A percentile compares a stretch with the other conserved stretches of the same genome.
These are phyloP conservation scores for Crithidia bombi DNA, from an alignment of 208 protist genomes.

Conservation along the genomic window DNA sequence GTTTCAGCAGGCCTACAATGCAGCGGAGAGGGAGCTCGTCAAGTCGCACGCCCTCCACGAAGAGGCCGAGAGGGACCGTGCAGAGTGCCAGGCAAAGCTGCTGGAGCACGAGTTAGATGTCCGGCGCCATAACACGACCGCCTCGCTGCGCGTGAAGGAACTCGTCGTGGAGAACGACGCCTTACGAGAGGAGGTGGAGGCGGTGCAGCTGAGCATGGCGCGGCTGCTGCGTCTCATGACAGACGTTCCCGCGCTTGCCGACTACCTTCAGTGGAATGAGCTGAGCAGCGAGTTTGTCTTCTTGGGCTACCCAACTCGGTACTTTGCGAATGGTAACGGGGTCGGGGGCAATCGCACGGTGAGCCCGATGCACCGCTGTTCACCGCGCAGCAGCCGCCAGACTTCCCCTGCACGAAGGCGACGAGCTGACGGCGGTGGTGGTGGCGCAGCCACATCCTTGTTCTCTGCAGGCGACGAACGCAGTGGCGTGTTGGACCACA, in stretches of 20 bases:
- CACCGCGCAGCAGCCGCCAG: slow-evolving; percentile 7
- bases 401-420: slow-evolving; percentile 20
- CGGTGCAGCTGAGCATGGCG: slow-evolving; percentile 68
- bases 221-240: slow-evolving; percentile 75
- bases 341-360: neutral
- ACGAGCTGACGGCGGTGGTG: too few relatives aligned
- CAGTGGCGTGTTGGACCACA: neutral
- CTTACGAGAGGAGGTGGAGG: slow-evolving; percentile 62
- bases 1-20: slow-evolving; percentile 24
- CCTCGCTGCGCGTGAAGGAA: slow-evolving; percentile 18
- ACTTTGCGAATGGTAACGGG: slow-evolving; percentile 32
- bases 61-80: slow-evolving; percentile 35
- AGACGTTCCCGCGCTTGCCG: slow-evolving; percentile 68
- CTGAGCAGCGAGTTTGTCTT: slow-evolving; percentile 70
- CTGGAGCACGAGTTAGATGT: slow-evolving; percentile 34
- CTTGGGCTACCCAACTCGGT: slow-evolving; percentile 62
- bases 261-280: slow-evolving; percentile 67
- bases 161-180: slow-evolving; percentile 37
- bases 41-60: slow-evolving; percentile 32
- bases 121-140: slow-evolving; percentile 23
- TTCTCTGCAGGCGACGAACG: neutral
- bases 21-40: slow-evolving; percentile 36
- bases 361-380: slow-evolving; percentile 1
- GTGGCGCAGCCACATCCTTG: neutral
- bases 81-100: slow-evolving; percentile 36